These are phyloP conservation scores for Forsythia suspensa DNA, from an alignment of 257 asterid species.

Conservation along the genomic window DNA sequence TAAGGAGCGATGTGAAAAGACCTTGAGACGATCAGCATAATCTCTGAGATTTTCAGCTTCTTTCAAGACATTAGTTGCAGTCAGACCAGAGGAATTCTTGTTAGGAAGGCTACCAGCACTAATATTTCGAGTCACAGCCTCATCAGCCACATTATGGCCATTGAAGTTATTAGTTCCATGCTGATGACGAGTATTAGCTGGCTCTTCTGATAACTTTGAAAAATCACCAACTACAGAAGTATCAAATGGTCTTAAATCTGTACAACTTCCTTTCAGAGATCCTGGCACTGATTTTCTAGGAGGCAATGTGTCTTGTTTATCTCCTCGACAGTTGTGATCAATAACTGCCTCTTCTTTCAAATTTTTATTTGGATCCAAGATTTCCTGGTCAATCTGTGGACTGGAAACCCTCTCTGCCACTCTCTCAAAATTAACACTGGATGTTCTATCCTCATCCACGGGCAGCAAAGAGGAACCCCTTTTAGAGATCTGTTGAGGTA, in stretches of 20 bases:
- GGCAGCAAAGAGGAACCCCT: conserved; percentile 29
- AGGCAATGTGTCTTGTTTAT: conserved; percentile 37
- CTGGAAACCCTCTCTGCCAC: conserved; percentile 26
- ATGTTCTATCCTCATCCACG: conserved; percentile 23
- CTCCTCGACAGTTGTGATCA: conserved; percentile 35
- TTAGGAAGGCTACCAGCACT: conserved; percentile 35
- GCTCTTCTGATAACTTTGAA: conserved; percentile 41
- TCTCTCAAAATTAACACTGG: conserved; percentile 19
- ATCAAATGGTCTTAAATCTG: conserved; percentile 38
- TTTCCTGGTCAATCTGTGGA: conserved; percentile 31
- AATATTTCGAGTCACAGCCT: conserved; percentile 28
- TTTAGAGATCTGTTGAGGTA: conserved; percentile 31
- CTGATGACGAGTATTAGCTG: conserved; percentile 30
- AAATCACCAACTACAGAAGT: conserved; percentile 41
- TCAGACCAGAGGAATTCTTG: conserved; percentile 39
- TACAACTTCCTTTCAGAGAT: conserved; percentile 37
- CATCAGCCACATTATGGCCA: conserved; percentile 36
- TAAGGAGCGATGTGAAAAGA: conserved; percentile 31
- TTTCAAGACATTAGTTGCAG: conserved; percentile 45
- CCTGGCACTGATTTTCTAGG: conserved; percentile 42
- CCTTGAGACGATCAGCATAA: conserved; percentile 82
- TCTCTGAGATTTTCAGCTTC: conserved; percentile 80
- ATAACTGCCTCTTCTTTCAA: conserved; percentile 28
- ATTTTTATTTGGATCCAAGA: conserved; percentile 32
- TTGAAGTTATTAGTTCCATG: conserved; percentile 29